These are phyloP conservation scores for Amanita rubescens DNA, from an alignment of 768 basidiomycete species.

Conservation along the genomic window DNA sequence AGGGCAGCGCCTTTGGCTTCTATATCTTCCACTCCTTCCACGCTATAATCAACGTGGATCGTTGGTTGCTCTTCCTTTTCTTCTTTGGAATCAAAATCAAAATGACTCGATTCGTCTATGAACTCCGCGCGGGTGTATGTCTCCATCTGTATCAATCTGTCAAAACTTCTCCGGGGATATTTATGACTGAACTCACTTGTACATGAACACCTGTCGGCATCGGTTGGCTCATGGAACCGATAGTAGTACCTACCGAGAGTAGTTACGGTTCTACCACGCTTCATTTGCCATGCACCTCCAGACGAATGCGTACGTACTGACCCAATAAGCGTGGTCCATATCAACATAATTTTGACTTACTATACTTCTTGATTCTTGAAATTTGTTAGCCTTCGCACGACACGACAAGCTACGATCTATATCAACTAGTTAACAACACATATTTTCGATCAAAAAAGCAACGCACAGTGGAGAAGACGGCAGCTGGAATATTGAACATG, in stretches of 20 bases:
- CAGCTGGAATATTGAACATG: constrained; percentile 60
- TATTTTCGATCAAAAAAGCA: neutral
- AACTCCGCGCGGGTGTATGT: constrained; percentile 37
- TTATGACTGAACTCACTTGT: constrained; percentile 23
- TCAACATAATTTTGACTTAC: constrained; percentile 22
- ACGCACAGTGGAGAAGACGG: constrained; percentile 40
- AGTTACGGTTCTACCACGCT: constrained; percentile 14
- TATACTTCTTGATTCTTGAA: constrained; percentile 35
- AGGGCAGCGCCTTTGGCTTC: constrained; percentile 12
- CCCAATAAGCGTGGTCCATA: neutral
- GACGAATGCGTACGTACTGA: constrained; percentile 19
- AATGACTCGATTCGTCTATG: constrained; percentile 13
- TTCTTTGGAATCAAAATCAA: constrained; percentile 13
- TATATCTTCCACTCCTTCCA: constrained; percentile 14
- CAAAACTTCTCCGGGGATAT: neutral
- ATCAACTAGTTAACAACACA: neutral
- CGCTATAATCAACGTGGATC: constrained; percentile 2
- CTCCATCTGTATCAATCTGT: constrained; percentile 36
- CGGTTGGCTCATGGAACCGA: constrained; percentile 14
- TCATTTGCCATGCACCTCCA: neutral
- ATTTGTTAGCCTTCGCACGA: constrained; percentile 51
- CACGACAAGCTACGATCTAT: constrained; percentile 53
- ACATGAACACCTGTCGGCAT: constrained; percentile 34
- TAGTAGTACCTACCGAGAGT: constrained; percentile 17
- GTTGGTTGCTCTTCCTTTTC: neutral